These are phyloP conservation scores for Pichia rugopelliculosa DNA, from an alignment of 805 yeast species.

Conservation along the genomic window DNA sequence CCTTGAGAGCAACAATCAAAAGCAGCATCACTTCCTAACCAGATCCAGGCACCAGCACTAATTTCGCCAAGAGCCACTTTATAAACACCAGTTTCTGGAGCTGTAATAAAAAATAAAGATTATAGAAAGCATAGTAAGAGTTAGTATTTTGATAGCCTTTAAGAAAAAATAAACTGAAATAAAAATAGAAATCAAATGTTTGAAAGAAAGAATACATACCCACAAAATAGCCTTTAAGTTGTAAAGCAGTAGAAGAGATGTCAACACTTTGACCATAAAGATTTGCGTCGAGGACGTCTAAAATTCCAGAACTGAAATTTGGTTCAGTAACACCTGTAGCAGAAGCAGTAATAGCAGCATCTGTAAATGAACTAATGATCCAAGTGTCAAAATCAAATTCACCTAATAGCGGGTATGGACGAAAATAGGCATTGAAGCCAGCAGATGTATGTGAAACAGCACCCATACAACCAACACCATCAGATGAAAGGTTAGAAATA, in stretches of 20 bases:
- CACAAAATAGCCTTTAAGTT: not conserved
- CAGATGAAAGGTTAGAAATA: not conserved
- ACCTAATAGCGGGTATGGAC: not conserved
- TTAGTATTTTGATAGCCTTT: not conserved
- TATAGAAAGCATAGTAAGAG: not conserved
- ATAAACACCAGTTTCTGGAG: not conserved
- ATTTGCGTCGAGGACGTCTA: not conserved
- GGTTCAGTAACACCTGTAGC: not conserved
- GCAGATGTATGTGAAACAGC: not conserved
- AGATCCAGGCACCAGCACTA: constrained; percentile 8
- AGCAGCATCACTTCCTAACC: constrained; percentile 6
- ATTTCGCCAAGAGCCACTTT: not conserved
- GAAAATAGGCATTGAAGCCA: not conserved
- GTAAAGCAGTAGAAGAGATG: not conserved
- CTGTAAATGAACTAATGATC: not conserved
- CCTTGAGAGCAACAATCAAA: constrained; percentile 9
- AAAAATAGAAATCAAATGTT: no score
- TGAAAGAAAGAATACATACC: not conserved
- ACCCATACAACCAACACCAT: constrained; percentile 1
- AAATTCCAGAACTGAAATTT: not conserved
- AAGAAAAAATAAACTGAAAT: no score
- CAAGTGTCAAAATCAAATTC: not conserved
- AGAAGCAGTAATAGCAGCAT: not conserved
- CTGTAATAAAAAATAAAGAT: not conserved
- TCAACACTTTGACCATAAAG: not conserved